Base-by-base conservation (phyloP, 768 basidiomycete genomes). In the Tricholoma hemisulphureum region DNA sequence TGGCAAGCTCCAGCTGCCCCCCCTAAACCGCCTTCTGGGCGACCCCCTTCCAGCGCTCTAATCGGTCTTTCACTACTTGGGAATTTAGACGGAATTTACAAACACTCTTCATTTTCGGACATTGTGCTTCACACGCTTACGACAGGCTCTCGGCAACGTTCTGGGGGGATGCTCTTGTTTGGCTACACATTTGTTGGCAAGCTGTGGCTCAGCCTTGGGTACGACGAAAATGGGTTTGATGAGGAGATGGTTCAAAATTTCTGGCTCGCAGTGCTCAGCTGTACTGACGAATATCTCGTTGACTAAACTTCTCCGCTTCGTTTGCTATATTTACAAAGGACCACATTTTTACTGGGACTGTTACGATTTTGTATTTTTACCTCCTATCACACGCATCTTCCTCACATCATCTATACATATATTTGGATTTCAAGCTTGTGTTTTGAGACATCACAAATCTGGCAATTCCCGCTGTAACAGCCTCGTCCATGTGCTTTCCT, bases 401-500 rank as follows among this genome's bases (percentile, higher is more conserved):
- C 66, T 70, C 67, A 49, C 34, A 58, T 41, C 35, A 49, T 39
- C 21, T 8, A 14, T 45, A 13, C 18, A 7, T 41, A 6, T 41
- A 34, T 2, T 34, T 34, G 3, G n/a, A n/a, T n/a, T n/a, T n/a
- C n/a, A n/a, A n/a, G n/a, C n/a, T n/a, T n/a, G n/a, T n/a, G 7
- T 18, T 41, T 4, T 20, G 39, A 18, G 4, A 3, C 31, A 20
- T 54, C 73, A 83, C 56, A 79, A 57, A 73, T 95, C 93, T n/a
- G 93, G 93, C 55, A 95, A 72, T 71, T 95, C 93, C 68, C 93
- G 79, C 61, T 87, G 85, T 65, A 92, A 83, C 55, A 95, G 73
- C 58, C 93, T 77, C 35, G 78, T 84, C 92, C 93, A 96, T 51
- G 93, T 95, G 60, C 85, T 90, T 66, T 94, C 91, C 67, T 85